Base-by-base conservation (phyloP, 805 yeast species). In the Ogataea henricii region DNA sequence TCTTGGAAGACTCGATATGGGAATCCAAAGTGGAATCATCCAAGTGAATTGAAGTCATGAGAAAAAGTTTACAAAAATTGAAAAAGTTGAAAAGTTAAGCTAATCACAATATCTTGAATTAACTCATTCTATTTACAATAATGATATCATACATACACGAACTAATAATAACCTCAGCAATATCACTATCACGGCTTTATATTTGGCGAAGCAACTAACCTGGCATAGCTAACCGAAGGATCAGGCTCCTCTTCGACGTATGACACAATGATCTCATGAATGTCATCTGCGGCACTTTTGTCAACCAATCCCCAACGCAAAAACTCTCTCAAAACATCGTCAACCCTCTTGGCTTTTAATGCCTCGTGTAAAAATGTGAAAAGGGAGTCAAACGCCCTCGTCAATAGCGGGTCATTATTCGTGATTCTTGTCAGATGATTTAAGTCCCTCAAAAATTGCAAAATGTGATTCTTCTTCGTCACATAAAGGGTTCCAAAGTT, bases 1-100 rank as follows among this genome's bases (percentile, higher is more conserved):
- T 89, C 64, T 82, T 88, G 46, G 91, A 87, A 62, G 96, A 89
- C 58, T 73, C 79, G 5, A 71, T 86, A 2, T 85, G 90, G 89
- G 70, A 55, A 25, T 12, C 46, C 8, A 56, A 55, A 29, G 30
- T 41, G 7, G 54, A 55, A 9, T 32, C 35, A 13, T 27, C 10
- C 13, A 9, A 27, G 13, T 27, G 26, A 23, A 9, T n/a, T 23
- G 26, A 23, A 23, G 6, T 23, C 26, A 27, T n/a, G n/a, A n/a
- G n/a, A n/a, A n/a, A n/a, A n/a, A n/a, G 42, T 22, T 7, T 8
- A 8, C 33, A 29, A 29, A n/a, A 8, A 14, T 36, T 39, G 13
- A 41, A 47, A 20, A 38, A n/a, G n/a, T n/a, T n/a, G n/a, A n/a
- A n/a, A n/a, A n/a, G n/a, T n/a, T n/a, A n/a, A n/a, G n/a, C n/a